phyloP scores from a whole-genome alignment of 2,329 filamentous ascomycete genomes.

The Dissoconium aciculare region DNA sequence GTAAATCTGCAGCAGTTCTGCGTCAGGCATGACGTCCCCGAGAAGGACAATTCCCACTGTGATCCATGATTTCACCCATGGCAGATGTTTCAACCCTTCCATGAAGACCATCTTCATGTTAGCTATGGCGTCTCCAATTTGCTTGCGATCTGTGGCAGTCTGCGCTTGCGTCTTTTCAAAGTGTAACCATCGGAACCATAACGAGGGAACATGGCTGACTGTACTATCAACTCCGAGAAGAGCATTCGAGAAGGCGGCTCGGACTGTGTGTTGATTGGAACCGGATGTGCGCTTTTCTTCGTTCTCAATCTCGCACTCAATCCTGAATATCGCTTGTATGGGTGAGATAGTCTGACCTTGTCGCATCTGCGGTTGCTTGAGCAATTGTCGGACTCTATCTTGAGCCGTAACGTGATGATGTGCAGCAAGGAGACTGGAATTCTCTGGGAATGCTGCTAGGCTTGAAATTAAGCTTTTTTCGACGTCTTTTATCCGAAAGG shows the following conservation, averaged over 20 bases:
- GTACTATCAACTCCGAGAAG: slow-evolving; percentile 20
- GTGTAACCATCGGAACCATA: slow-evolving; percentile 19
- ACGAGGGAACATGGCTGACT: slow-evolving; percentile 18
- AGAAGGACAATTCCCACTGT: slow-evolving; percentile 41
- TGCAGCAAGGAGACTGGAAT: slow-evolving; percentile 59
- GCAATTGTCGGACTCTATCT: slow-evolving; percentile 57
- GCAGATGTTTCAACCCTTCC: slow-evolving; percentile 40
- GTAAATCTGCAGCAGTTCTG: too few relatives aligned
- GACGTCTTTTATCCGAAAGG: slow-evolving; percentile 53
- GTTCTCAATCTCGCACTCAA: slow-evolving; percentile 28
- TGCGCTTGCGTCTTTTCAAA: slow-evolving; percentile 12
- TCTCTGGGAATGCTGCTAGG: slow-evolving; percentile 52
- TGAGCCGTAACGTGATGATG: slow-evolving; percentile 62
- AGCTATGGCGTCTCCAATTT: slow-evolving; percentile 25
- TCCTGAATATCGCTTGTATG: slow-evolving; percentile 41
- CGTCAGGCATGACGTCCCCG: too few relatives aligned
- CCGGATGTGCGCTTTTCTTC: too few relatives aligned
- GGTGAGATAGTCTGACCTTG: slow-evolving; percentile 24
- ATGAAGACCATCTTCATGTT: slow-evolving; percentile 40
- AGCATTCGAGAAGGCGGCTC: slow-evolving; percentile 35
- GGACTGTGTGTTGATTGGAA: slow-evolving; percentile 18
- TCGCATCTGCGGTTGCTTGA: slow-evolving; percentile 28
- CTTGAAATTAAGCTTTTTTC: slow-evolving; percentile 47
- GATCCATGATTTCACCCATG: slow-evolving; percentile 48
- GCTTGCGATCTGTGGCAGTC: slow-evolving; percentile 4